These are phyloP conservation scores for Boletus rex-veris DNA, from an alignment of 768 basidiomycete species.

Conservation along the genomic window DNA sequence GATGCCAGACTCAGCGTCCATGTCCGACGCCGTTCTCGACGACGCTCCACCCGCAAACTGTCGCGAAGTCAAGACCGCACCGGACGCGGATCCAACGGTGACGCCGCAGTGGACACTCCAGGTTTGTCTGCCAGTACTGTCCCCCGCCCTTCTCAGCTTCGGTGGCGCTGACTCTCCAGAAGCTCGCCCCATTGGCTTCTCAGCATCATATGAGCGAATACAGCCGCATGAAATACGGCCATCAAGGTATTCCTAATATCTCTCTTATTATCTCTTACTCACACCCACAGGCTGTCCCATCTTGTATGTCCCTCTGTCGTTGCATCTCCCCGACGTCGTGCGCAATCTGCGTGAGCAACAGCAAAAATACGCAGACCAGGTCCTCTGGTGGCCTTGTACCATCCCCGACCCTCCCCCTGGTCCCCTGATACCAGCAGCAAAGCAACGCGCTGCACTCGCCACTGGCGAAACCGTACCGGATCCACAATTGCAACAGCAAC, in stretches of 20 bases:
- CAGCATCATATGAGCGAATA: conserved; percentile 75
- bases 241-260: conserved; percentile 22
- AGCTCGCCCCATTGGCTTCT: conserved; percentile 61
- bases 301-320: conserved; percentile 58
- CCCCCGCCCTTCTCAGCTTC: too few species aligned
- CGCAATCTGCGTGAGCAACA: conserved; percentile 53
- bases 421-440: conserved; percentile 18
- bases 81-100: too few species aligned
- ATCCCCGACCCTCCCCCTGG: background rate
- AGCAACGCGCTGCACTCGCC: conserved; percentile 24
- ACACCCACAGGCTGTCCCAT: conserved; percentile 47
- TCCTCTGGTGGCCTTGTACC: conserved; percentile 50
- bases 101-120: conserved; percentile 17
- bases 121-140: conserved; percentile 3
- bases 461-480: conserved; percentile 10
- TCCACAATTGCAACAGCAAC: conserved; percentile 43
- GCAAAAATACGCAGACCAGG: conserved; percentile 31
- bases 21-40: conserved; percentile 10
- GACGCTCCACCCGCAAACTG: background rate
- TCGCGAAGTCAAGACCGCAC: too few species aligned
- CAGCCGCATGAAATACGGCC: conserved; percentile 64
- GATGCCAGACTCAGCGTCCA: background rate
- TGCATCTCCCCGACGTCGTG: conserved; percentile 59
- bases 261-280: background rate
- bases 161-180: background rate